Base-by-base conservation (phyloP, 208 protist genomes). In the Trypanosoma cruzi region DNA sequence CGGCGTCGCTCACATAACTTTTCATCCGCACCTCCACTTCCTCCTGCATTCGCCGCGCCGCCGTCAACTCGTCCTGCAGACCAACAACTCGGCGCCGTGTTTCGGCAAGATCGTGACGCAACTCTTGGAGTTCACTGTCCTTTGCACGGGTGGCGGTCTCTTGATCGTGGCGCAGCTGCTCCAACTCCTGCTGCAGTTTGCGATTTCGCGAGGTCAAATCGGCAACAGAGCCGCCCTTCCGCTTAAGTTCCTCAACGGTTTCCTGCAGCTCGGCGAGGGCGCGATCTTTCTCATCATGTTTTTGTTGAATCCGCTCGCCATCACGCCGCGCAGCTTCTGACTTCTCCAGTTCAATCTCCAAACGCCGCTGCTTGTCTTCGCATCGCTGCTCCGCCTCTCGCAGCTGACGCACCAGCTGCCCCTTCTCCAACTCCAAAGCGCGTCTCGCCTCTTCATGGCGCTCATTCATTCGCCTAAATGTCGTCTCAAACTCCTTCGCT, bases 101-200 rank as follows among this genome's bases (percentile, higher is more conserved):
- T 71, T 89, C 80, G 18, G 75, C 67, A 40, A 84, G 42, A 5
- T 92, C 82, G 2, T 67, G 62, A 4, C 78, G 73, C 24, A 76
- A 36, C 62, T 82, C 62, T 53, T 86, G 78, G 48, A 88, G 44
- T 55, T 95, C 84, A 1, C 34, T 46, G 24, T 89, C 84, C 68
- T 89, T 92, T 3, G 76, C 59, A 4, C 73, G 71, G 13, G 84
- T 14, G 7, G 73, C 66, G 18, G 76, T 37, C 55, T 77, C 66
- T 42, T 86, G 69, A 42, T 81, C 72, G 52, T 61, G 44, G 13
- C 75, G 76, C 13, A 61, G 56, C 59, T 68, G 64, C 70, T 90
- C 85, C 32, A 75, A 56, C 55, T 91, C 83, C n/a, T 77, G 74
- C 32, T 79, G 72, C 49, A 74, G 59, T 42, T 77, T 50, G 24